Evolutionary conservation across 257 asterid genomes (phyloP), one percentile per base, ranked within the genome.

Genomic region (Gynochthodes officinalis): DNA sequence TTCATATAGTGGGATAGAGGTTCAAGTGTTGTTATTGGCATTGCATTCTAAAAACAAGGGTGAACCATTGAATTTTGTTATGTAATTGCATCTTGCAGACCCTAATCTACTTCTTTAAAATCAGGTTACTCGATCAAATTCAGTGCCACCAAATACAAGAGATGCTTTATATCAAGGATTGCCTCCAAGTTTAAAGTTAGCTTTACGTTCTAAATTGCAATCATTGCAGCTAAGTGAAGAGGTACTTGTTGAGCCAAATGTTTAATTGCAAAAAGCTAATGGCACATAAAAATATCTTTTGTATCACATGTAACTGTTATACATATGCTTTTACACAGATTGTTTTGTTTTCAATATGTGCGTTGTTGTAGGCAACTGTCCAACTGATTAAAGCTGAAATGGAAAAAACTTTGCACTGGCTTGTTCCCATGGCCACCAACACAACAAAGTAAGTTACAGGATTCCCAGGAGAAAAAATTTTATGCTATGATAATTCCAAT

Each of bases 381-480:
- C 84, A 83, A 32, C 87, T 87, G 80, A 88, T 91, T 80, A 93
- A 88, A 88, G 87, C 85, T 37, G 96, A 93, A 78, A 89, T 93
- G 97, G 98, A 93, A 86, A 89, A 89, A 84, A 93, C 95, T 21
- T 81, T 93, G 81, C 88, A 82, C 62, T 93, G 98, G 97, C 92
- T 93, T 61, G 96, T 89, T 62, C 96, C 96, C 1, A 84, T 89
- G 92, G 98, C 98, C 27, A 84, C 93, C 78, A 89, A 89, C 79
- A 93, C 98, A 39, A 88, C 95, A 73, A 91, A 93, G 98, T 93
- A 91, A 81, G 77, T 64, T 64, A 50, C 62, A 44, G 71, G 33
- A 8, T 30, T 19, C 25, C 65, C 39, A 8, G 33, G 13, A 64
- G 46, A 11, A n/a, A 9, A 14, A 66, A 1, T 30, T 39, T 46